phyloP scores from a whole-genome alignment of 768 basidiomycete genomes.

The Dictyophora rubrovolvata region DNA sequence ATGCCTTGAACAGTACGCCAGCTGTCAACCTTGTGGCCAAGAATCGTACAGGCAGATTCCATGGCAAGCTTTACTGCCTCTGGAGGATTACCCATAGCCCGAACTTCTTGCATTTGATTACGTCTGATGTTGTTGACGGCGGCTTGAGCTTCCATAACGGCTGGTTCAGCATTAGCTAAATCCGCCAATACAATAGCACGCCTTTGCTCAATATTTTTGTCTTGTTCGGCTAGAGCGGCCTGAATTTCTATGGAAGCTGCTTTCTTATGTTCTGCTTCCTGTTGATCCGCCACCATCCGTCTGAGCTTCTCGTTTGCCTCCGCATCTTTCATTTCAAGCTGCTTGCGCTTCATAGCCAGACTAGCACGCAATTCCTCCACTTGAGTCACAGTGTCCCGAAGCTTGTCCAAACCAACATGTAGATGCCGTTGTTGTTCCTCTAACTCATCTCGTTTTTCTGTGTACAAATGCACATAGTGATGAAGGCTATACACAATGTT shows the following conservation, averaged over 20 bases:
- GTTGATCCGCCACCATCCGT: slow-evolving; percentile 97
- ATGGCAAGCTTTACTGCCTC: slow-evolving; percentile 96
- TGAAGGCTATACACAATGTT: slow-evolving; percentile 57
- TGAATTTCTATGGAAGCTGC: slow-evolving; percentile 93
- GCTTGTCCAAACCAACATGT: slow-evolving; percentile 95
- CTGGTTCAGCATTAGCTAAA: slow-evolving; percentile 95
- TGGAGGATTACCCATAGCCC: slow-evolving; percentile 96
- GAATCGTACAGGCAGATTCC: slow-evolving; percentile 95
- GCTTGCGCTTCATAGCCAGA: slow-evolving; percentile 85
- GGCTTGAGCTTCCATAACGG: slow-evolving; percentile 86
- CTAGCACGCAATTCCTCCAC: slow-evolving; percentile 95
- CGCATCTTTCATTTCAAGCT: slow-evolving; percentile 85
- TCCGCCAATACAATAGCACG: slow-evolving; percentile 86
- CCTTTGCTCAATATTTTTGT: slow-evolving; percentile 80
- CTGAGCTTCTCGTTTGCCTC: slow-evolving; percentile 97
- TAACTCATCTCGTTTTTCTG: slow-evolving; percentile 92
- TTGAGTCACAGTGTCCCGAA: slow-evolving; percentile 90
- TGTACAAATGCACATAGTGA: slow-evolving; percentile 91
- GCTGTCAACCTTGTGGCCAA: slow-evolving; percentile 93
- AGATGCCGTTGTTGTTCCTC: slow-evolving; percentile 98
- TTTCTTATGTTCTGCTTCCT: slow-evolving; percentile 98
- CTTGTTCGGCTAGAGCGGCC: slow-evolving; percentile 85
- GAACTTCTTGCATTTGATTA: slow-evolving; percentile 92
- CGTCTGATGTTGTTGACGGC: slow-evolving; percentile 97
- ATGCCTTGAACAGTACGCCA: slow-evolving; percentile 95